Evolutionary conservation across 345 rosid species (phyloP).

Genomic region (Syzygium jambos): DNA sequence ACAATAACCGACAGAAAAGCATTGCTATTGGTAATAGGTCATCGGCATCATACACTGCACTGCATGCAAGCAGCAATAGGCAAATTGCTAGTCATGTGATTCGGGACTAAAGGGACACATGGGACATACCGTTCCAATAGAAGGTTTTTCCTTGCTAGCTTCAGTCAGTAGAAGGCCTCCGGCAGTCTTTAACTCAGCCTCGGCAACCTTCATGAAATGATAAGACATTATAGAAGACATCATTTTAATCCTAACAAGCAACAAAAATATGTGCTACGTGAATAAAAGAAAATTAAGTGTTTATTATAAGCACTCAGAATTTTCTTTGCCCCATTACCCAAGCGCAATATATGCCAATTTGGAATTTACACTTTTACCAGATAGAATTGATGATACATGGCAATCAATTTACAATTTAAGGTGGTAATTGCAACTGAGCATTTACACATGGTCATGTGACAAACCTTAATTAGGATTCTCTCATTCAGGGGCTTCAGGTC

Average conservation of each 20-base stretch:
- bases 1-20: not conserved
- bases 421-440: not conserved
- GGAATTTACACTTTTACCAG: not conserved
- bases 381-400: not conserved
- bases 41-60: not conserved
- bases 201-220: slow-evolving; percentile 49
- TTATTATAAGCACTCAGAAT: not conserved
- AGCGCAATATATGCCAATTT: not conserved
- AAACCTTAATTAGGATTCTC: slow-evolving; percentile 78
- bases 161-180: slow-evolving; percentile 88
- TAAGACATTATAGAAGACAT: not conserved
- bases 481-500: slow-evolving; percentile 94
- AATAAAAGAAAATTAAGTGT: not conserved
- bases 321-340: not conserved
- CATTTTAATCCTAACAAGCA: not conserved
- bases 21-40: not conserved
- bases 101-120: not conserved
- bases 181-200: slow-evolving; percentile 90
- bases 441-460: not conserved
- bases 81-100: not conserved
- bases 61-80: not conserved
- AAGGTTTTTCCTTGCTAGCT: slow-evolving; percentile 88
- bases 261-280: not conserved
- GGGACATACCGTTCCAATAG: slow-evolving; percentile 62
- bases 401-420: not conserved